Evolutionary conservation across 768 basidiomycete genomes (phyloP), one percentile per base, ranked within the genome.

Genomic region (Gymnopilus dilepis): DNA sequence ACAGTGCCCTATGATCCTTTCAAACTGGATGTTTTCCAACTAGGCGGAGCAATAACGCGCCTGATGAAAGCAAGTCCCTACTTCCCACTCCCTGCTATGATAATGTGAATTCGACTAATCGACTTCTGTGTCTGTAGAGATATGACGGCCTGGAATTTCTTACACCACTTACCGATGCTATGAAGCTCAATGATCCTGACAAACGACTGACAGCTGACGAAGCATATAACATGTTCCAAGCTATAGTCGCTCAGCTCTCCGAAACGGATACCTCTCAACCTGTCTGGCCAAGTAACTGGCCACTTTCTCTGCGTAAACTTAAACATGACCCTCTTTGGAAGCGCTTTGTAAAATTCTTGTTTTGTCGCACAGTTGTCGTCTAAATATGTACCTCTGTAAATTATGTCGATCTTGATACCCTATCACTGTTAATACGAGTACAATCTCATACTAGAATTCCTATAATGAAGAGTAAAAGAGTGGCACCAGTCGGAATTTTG

Each of bases 1-100:
- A 55, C 56, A 15, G 50, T 66, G 2, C 69, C 70, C 0, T 74
- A 72, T 38, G 67, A 76, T 58, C 71, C 74, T 0, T 77, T 74
- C 60, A 68, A 67, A 15, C 56, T 71, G 7, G 74, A 75, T 56
- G 52, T 75, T 0, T 75, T 69, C 43, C 69, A 71, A 41, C 38
- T 76, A 3, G 71, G 74, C 9, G 62, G 59, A 34, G 59, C 63
- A 5, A 41, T 71, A 3, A 17, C 26, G 12, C 19, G 13, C 3
- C 31, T 65, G 15, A 33, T 55, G 21, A 42, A 56, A 31, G 58
- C 61, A 30, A 2, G 51, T 45, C 8, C 11, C 7, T 37, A n/a
- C 28, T 15, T 24, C 7, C 24, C 24, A 9, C 15, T 13, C 19
- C 1, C 7, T 21, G 43, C 2, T 5, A n/a, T 47, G 19, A 6